phyloP scores from a whole-genome alignment of 176 grass and related monocot species.

The Tuctoria greenei region DNA sequence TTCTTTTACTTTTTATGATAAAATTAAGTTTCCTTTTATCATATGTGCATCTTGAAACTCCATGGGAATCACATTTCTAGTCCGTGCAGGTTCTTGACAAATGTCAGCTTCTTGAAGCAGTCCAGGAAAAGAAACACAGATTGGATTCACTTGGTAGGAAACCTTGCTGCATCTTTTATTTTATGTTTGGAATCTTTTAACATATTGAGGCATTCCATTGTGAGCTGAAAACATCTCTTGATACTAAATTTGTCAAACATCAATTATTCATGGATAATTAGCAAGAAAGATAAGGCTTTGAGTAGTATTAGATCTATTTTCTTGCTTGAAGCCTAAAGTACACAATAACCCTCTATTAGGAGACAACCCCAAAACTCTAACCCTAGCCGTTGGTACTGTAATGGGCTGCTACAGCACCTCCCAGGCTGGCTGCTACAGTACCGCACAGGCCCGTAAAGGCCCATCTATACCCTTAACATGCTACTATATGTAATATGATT shows the following conservation, averaged over 20 bases:
- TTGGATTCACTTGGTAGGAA: conserved; percentile 79
- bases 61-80: neutral
- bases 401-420: too few species aligned
- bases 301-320: too few species aligned
- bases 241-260: neutral
- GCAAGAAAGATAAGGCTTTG: too few species aligned
- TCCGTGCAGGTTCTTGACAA: conserved; percentile 75
- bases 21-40: neutral
- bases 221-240: neutral
- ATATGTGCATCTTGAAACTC: neutral
- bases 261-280: too few species aligned
- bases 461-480: too few species aligned
- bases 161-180: neutral
- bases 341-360: too few species aligned
- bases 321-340: too few species aligned
- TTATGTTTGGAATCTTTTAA: neutral
- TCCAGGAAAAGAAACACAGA: conserved; percentile 75
- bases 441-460: too few species aligned
- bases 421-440: too few species aligned
- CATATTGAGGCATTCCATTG: neutral
- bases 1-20: neutral
- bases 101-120: conserved; percentile 85
- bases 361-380: too few species aligned
- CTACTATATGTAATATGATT: neutral
- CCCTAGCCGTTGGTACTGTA: too few species aligned